Base-by-base conservation (phyloP, 2,329 filamentous ascomycete genomes). In the Helicocarpus griseus region DNA sequence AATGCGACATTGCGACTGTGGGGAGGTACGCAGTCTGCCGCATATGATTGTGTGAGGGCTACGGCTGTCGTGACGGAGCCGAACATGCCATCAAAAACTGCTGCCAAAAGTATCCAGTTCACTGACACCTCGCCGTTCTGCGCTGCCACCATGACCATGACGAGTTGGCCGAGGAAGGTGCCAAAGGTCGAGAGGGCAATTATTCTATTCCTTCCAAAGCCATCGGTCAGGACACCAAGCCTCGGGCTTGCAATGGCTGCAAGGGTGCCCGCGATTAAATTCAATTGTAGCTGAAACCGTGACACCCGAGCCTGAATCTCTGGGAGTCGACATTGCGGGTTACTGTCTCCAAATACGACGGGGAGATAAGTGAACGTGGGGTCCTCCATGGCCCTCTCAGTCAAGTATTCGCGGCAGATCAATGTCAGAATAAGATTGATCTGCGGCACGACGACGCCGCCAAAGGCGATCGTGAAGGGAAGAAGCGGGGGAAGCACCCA, bases 11-110 rank as follows among this genome's bases (percentile, higher is more conserved):
- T 87, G 19, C 93, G 82, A 61, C 81, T 81, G 28, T 86, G 85
- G 0, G 89, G 87, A 3, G 86, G 75, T 0, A 89, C 91, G 68
- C 89, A 95, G 67, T 98, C 93, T 38, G 88, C 84, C 11, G 87
- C 85, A 67, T 97, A 98, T 0, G 91, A 89, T 65, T 94, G 85
- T 21, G 82, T 83, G 53, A 95, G 73, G 43, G 85, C 82, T 73
- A 86, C 86, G 26, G 85, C 85, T 0, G 88, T 81, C 1, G 89
- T 95, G 65, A 96, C 95, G 0, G 90, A 95, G 6, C 93, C 93
- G 8, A 83, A 83, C 4, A 95, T 63, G 4, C 93, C 93, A 63
- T 98, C 93, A 43, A 90, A 75, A 8, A 87, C 74, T 33, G 83
- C 80, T 8, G 88, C 88, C 1, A 91, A 66, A 5, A 97, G 72